Evolutionary conservation across 148 eudicot species (phyloP), one percentile per base, ranked within the genome.

Genomic region (Chenopodium album): DNA sequence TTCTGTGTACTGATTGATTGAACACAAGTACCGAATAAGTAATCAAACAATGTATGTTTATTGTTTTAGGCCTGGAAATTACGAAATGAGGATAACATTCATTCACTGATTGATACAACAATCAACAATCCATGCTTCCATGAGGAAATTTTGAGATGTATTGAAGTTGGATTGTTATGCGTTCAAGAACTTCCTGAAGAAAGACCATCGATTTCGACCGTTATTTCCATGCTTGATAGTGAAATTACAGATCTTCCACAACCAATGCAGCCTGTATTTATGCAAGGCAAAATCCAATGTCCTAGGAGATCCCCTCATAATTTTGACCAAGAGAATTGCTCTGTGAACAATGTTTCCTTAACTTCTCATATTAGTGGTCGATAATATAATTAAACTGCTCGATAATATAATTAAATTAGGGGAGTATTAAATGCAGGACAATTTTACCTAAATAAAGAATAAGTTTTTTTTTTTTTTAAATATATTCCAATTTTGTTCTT

Each of bases 181-280:
- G 79, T 76, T 64, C 79, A 76, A 76, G 79, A 76, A 10, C 41
- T 37, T n/a, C 70, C 68, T 12, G 70, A 59, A 64, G 50, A 37
- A 22, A 63, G 70, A 17, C 79, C 79, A 31, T 60, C 70, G 9
- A 76, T 76, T 60, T 76, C 69, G 6, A 34, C 76, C 31, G 48
- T 73, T 23, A 73, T 73, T n/a, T 73, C 59, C 32, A 59, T 76
- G 66, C 47, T 59, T 37, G 69, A 76, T 2, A 76, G 69, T 4
- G 79, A 76, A 34, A 34, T 76, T 34, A 73, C 69, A 9, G 50
- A 76, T 34, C 70, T 76, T 76, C 79, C 79, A 20, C 48, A 76
- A n/a, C 79, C 79, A 37, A 44, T 62, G 70, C 69, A 76, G 54
- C 69, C 79, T 20, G 50, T 23, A 22, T 76, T 76, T n/a, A 59